Evolutionary conservation across 129 eudicot genomes (phyloP).

Genomic region (Escallonia rubra): DNA sequence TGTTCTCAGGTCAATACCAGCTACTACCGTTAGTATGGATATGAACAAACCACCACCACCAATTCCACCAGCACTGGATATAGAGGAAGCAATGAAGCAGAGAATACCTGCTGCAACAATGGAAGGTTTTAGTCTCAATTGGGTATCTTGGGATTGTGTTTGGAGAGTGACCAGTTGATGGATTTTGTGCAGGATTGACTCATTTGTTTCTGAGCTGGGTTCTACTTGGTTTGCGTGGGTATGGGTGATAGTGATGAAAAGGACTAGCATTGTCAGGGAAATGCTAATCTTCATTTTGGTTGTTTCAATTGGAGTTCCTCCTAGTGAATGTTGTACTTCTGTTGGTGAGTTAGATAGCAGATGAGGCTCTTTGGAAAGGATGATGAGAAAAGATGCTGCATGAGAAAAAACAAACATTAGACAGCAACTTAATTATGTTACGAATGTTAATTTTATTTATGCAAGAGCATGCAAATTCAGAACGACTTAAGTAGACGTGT

Average conservation of each 20-base stretch:
- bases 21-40: conserved; percentile 40
- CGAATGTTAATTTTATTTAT: no score
- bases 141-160: conserved; percentile 2
- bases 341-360: no score
- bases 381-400: no score
- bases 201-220: neutral
- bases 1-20: conserved; percentile 45
- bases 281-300: no score
- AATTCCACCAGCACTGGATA: conserved; percentile 60
- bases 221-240: conserved; percentile 17
- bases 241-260: conserved; percentile 5
- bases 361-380: no score
- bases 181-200: neutral
- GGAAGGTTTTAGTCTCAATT: conserved; percentile 4
- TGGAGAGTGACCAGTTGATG: conserved; percentile 2
- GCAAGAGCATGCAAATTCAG: no score
- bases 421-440: no score
- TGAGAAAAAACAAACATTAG: no score
- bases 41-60: conserved; percentile 57
- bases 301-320: no score
- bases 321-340: no score
- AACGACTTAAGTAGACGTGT: no score
- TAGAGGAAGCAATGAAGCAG: conserved; percentile 35
- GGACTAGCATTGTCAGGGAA: no score
- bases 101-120: conserved; percentile 25